phyloP scores from a whole-genome alignment of 2,329 filamentous ascomycete species.

The Blastomyces gilchristii region DNA sequence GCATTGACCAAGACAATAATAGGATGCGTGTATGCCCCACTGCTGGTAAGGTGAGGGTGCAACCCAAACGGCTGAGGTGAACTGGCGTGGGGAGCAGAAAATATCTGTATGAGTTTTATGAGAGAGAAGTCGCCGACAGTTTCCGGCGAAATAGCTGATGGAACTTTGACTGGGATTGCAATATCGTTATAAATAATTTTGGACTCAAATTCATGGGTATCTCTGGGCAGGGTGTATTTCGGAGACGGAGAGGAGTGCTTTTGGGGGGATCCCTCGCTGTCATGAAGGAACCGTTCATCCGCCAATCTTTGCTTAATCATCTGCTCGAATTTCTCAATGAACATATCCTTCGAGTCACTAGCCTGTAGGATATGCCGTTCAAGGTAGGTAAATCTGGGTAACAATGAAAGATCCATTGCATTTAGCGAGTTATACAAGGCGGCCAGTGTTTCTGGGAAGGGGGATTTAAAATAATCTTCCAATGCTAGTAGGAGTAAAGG shows the following conservation, averaged over 20 bases:
- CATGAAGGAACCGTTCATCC: constrained; percentile 43
- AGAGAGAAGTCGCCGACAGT: constrained; percentile 96
- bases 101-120: constrained; percentile 93
- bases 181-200: constrained; percentile 94
- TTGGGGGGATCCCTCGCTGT: constrained; percentile 27
- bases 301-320: constrained; percentile 78
- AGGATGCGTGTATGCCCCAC: constrained; percentile 79
- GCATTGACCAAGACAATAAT: constrained; percentile 93
- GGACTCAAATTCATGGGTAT: constrained; percentile 96
- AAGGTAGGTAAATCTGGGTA: constrained; percentile 73
- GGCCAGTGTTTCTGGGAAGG: constrained; percentile 75
- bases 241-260: constrained; percentile 42
- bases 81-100: constrained; percentile 71
- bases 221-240: constrained; percentile 68
- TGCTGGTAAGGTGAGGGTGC: constrained; percentile 88
- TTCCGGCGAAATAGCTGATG: constrained; percentile 84
- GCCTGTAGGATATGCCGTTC: constrained; percentile 80
- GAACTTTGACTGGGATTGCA: constrained; percentile 92
- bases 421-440: constrained; percentile 89
- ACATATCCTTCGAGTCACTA: constrained; percentile 90
- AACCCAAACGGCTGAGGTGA: constrained; percentile 73
- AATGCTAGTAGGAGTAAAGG: constrained; percentile 80
- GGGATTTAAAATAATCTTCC: constrained; percentile 93
- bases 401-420: constrained; percentile 87
- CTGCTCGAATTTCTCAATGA: constrained; percentile 92